Percentiles rank a stretch among this genome's conserved stretches.
phyloP scores from a whole-genome alignment of 306 rosid species.

The Coriaria nepalensis region DNA sequence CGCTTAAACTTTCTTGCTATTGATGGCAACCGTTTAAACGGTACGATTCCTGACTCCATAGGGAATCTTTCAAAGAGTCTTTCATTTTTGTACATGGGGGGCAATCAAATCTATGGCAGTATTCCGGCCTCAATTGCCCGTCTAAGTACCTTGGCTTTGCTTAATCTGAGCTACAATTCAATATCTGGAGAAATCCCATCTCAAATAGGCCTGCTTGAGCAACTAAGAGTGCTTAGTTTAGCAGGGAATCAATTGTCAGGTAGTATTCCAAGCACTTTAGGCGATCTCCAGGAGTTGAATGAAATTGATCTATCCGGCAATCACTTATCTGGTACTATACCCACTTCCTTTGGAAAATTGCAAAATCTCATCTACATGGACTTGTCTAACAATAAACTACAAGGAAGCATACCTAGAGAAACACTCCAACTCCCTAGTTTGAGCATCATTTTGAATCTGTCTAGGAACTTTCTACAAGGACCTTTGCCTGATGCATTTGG shows the following conservation, averaged over 20 bases:
- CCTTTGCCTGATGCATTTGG: conserved; percentile 44
- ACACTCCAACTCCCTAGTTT: conserved; percentile 37
- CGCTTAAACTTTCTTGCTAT: conserved; percentile 35
- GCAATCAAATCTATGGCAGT: conserved; percentile 42
- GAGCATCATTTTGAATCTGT: conserved; percentile 41
- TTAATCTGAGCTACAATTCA: conserved; percentile 46
- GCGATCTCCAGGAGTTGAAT: conserved; percentile 38
- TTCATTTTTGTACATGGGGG: conserved; percentile 44
- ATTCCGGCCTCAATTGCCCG: conserved; percentile 48
- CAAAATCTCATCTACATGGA: conserved; percentile 40
- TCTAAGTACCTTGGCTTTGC: conserved; percentile 38
- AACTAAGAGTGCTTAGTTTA: conserved; percentile 29
- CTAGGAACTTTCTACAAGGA: conserved; percentile 46
- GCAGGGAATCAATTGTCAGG: conserved; percentile 43
- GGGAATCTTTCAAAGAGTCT: conserved; percentile 59
- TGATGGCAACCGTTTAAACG: conserved; percentile 42
- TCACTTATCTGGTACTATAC: conserved; percentile 30
- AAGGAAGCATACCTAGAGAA: conserved; percentile 46
- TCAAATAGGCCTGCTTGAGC: conserved; percentile 36
- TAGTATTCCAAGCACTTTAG: conserved; percentile 42
- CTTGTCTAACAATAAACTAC: conserved; percentile 48
- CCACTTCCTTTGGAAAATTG: conserved; percentile 34
- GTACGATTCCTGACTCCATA: conserved; percentile 48
- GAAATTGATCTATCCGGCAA: conserved; percentile 46
- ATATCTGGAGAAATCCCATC: conserved; percentile 50